Conservation (phyloP, 805 yeast species). For the Candida insectorum region DNA sequence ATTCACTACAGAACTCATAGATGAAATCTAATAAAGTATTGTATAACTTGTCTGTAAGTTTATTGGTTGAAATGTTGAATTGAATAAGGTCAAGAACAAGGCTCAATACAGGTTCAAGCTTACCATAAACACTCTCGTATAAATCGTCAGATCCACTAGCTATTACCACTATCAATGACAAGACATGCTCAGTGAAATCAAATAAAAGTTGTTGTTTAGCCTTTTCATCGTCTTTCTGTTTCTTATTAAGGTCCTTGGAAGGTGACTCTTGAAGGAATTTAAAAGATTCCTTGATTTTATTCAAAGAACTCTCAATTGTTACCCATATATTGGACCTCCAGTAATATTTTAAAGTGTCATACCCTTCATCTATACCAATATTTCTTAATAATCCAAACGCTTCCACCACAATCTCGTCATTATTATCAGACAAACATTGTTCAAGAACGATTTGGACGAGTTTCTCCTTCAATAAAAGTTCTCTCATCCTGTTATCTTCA, state of each 20-base stretch:
- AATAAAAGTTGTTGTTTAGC: conserved; percentile 49
- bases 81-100: conserved; percentile 35
- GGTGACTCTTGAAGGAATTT: conserved; percentile 28
- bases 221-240: conserved; percentile 28
- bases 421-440: conserved; percentile 59
- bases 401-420: conserved; percentile 76
- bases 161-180: conserved; percentile 65
- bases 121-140: conserved; percentile 44
- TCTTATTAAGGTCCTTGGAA: conserved; percentile 13
- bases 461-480: conserved; percentile 64
- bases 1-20: conserved; percentile 60
- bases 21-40: conserved; percentile 55
- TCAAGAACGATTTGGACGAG: conserved; percentile 62
- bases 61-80: conserved; percentile 30
- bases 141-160: conserved; percentile 58
- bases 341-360: conserved; percentile 67
- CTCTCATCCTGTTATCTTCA: conserved; percentile 65
- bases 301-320: conserved; percentile 49
- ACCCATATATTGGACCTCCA: conserved; percentile 82
- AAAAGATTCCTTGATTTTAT: conserved; percentile 49
- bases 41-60: conserved; percentile 38
- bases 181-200: conserved; percentile 69
- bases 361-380: conserved; percentile 81
- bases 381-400: conserved; percentile 79
- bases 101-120: conserved; percentile 34